These are phyloP conservation scores for Ramichloridium luteum DNA, from an alignment of 2,329 filamentous ascomycete genomes.

Conservation along the genomic window DNA sequence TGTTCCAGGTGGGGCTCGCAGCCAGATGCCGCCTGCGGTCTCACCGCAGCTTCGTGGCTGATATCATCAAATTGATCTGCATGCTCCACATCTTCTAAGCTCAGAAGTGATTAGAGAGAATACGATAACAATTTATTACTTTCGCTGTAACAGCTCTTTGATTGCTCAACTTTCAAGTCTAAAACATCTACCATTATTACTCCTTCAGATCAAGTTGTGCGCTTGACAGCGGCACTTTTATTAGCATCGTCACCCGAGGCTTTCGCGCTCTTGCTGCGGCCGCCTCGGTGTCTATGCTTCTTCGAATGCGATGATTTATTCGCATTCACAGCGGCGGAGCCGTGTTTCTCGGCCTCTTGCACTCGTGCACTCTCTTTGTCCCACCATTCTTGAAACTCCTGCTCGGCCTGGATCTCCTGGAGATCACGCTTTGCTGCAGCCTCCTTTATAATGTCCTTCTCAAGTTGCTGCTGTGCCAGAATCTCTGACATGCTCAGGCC, in stretches of 20 bases:
- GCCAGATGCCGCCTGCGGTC: too few relatives aligned
- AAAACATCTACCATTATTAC: too few relatives aligned
- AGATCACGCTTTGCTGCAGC: slow-evolving; percentile 78
- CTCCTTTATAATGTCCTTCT: slow-evolving; percentile 72
- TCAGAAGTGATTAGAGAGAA: too few relatives aligned
- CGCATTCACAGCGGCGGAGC: slow-evolving; percentile 6
- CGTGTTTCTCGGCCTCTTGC: slow-evolving; percentile 18
- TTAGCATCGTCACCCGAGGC: background rate
- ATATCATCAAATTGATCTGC: too few relatives aligned
- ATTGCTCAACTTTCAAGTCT: too few relatives aligned
- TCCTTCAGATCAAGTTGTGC: slow-evolving; percentile 1
- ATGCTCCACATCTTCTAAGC: too few relatives aligned
- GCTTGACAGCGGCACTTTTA: background rate
- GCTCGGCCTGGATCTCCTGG: slow-evolving; percentile 91
- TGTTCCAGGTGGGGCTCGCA: too few relatives aligned
- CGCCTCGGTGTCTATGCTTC: slow-evolving; percentile 13
- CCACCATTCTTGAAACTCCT: slow-evolving; percentile 96
- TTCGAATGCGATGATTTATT: slow-evolving; percentile 8
- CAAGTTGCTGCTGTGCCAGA: slow-evolving; percentile 70
- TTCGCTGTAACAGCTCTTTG: too few relatives aligned
- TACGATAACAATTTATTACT: too few relatives aligned
- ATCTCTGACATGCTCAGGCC: slow-evolving; percentile 79
- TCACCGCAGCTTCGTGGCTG: too few relatives aligned
- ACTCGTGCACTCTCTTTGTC: slow-evolving; percentile 67
- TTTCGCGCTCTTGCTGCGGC: slow-evolving; percentile 2